Evolutionary conservation across 371 early-diverging fungal species (phyloP), one percentile per base, ranked within the genome.

Genomic region (Mycotypha africana): DNA sequence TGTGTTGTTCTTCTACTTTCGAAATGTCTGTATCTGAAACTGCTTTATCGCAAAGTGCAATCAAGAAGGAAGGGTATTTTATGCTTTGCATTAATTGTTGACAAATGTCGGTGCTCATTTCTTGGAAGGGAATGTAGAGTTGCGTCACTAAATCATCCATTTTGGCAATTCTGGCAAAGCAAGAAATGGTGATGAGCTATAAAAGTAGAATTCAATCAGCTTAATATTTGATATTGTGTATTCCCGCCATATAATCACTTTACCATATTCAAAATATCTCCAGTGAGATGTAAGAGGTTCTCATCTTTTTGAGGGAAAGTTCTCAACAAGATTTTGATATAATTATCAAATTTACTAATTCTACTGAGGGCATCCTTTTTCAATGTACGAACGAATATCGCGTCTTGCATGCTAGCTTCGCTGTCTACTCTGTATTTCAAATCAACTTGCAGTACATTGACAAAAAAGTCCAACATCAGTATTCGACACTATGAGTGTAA

Each of bases 191-290:
- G 19, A 57, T 45, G 3, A 52, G 23, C 58, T 57, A 57, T 34
- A 15, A 20, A 28, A 21, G 14, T 12, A 38, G 33, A 20, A 30
- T 8, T 3, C 19, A 17, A 44, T 15, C n/a, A n/a, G n/a, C n/a
- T n/a, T n/a, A n/a, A n/a, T n/a, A n/a, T n/a, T n/a, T 11, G 4
- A 4, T 34, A 4, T 11, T 34, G n/a, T 11, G 34, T 34, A 4
- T 14, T 9, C 7, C 12, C 2, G 22, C 34, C 21, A 14, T 20
- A 3, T 14, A 3, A 31, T 35, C 9, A 10, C 17, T 12, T 31
- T 55, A 41, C 55, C 55, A 55, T 55, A 11, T 55, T 55, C 3
- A 49, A 39, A 16, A 55, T 14, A 28, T 45, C 40, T 1, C 45
- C 49, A 26, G 42, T 17, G 11, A 55, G 34, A 16, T 49, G 41